phyloP scores from a whole-genome alignment of 768 basidiomycete species.

The Leccinum disarticulatum region DNA sequence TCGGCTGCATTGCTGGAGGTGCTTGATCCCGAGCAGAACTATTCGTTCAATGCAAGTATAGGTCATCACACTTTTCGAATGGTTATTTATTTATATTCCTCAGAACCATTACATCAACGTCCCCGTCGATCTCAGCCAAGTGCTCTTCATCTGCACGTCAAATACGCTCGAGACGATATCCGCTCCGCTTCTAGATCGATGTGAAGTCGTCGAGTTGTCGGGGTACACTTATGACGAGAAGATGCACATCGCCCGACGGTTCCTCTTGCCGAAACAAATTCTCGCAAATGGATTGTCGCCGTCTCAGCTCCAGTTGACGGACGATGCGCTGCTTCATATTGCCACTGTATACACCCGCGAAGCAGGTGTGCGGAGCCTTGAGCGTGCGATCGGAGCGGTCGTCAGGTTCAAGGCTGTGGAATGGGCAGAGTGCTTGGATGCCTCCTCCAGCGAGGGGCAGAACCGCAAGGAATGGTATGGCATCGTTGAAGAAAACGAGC shows the following conservation, averaged over 20 bases:
- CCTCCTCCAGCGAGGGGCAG: conserved; percentile 17
- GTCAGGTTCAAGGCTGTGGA: conserved; percentile 92
- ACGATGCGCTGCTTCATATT: conserved; percentile 68
- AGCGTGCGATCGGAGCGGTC: conserved; percentile 84
- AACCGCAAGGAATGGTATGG: conserved; percentile 49
- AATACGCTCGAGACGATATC: conserved; percentile 90
- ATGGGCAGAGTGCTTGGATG: conserved; percentile 65
- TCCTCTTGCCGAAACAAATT: conserved; percentile 88
- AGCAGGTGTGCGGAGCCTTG: conserved; percentile 89
- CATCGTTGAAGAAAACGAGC: conserved; percentile 62
- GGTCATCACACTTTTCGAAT: background rate
- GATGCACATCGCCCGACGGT: conserved; percentile 81
- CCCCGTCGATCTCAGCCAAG: conserved; percentile 83
- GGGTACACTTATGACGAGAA: conserved; percentile 93
- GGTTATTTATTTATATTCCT: conserved; percentile 2
- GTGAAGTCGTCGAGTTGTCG: conserved; percentile 78
- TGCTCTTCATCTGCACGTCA: conserved; percentile 91
- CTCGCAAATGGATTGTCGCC: conserved; percentile 69
- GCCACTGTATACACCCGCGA: conserved; percentile 85
- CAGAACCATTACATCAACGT: conserved; percentile 92
- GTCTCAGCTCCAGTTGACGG: conserved; percentile 61
- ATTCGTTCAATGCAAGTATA: conserved; percentile 65
- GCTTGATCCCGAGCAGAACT: conserved; percentile 92
- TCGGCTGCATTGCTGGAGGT: conserved; percentile 89
- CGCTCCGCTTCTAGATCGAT: conserved; percentile 83